Conservation (phyloP, 108 stramenopile species). For the Nannochloropsis granulata region DNA sequence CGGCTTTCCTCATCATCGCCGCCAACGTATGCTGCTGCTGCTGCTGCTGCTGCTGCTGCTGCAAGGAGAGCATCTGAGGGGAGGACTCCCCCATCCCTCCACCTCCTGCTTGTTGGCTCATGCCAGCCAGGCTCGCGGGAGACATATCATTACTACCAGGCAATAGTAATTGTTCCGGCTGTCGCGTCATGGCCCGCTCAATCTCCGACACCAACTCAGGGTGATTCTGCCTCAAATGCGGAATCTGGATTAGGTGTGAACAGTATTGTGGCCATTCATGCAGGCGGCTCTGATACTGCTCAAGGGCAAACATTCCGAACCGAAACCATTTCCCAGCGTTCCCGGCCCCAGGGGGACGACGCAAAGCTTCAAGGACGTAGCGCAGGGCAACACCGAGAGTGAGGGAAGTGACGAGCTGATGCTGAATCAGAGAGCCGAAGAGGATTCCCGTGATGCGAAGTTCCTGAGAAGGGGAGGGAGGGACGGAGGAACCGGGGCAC, state of each 20-base stretch:
- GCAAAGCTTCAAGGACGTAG: conserved; percentile 90
- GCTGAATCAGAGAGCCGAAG: conserved; percentile 90
- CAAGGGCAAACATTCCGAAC: conserved; percentile 94
- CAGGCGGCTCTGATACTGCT: conserved; percentile 85
- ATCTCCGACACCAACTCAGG: conserved; percentile 50
- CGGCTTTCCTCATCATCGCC: neutral
- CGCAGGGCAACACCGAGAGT: conserved; percentile 94
- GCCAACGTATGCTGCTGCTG: neutral
- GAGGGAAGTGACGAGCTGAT: conserved; percentile 89
- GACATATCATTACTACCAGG: neutral
- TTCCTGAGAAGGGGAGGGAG: conserved; percentile 37
- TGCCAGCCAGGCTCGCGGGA: too few species aligned
- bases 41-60: neutral
- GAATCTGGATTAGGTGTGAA: conserved; percentile 92
- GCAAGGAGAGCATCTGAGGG: neutral
- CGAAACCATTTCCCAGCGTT: conserved; percentile 85
- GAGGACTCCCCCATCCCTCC: neutral
- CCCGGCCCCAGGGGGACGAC: conserved; percentile 57
- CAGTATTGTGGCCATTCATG: conserved; percentile 99
- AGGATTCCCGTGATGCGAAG: conserved; percentile 95
- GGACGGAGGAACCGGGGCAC: neutral
- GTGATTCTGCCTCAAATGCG: conserved; percentile 72
- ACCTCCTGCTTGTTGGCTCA: too few species aligned
- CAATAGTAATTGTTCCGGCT: neutral
- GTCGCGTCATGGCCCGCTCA: conserved; percentile 22